Evolutionary conservation across 2,329 filamentous ascomycete genomes (phyloP), one percentile per base, ranked within the genome.

Genomic region (Epichloe bromicola): DNA sequence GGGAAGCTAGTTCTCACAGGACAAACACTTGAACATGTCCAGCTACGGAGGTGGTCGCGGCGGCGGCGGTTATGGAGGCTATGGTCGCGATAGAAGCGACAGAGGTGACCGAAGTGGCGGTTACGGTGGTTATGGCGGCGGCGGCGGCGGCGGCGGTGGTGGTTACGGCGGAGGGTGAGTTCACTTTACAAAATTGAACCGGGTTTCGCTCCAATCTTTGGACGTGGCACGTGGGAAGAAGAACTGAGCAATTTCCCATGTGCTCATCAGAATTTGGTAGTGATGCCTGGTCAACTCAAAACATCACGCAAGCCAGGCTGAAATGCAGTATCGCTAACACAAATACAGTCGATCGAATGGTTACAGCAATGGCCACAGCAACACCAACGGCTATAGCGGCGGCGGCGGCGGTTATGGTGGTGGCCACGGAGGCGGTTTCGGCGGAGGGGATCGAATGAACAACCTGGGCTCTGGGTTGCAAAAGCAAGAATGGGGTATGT

Each of bases 401-500:
- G 67, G 52, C 40, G 65, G 66, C 34, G 66, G 66, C 49, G 64
- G 64, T 48, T 63, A 65, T 19, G 48, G 51, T 20, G 65, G 69
- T 41, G 64, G 64, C 20, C 37, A 48, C 39, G 64, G 63, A 41
- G 63, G 61, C 56, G 70, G 77, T 51, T 82, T 78, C 57, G 84
- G 78, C 58, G 87, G 88, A 58, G 90, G 91, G 68, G 93, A 98
- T 72, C 83, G 87, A 62, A 98, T 98, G 93, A 86, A 83, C 60
- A 84, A 85, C 68, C 86, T 98, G 56, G 93, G 93, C 61, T 78
- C 88, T 57, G 83, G 85, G 61, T 75, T 98, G 59, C 91, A 94
- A 74, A 82, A 85, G 63, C 93, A 95, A 65, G 76, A 82, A 57
- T 98, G 87, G 86, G 87, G 87, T 91, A 74, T 69, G 85, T 77